Conservation (phyloP, 164 flowering plant genomes). For the Magnolia sinica region DNA sequence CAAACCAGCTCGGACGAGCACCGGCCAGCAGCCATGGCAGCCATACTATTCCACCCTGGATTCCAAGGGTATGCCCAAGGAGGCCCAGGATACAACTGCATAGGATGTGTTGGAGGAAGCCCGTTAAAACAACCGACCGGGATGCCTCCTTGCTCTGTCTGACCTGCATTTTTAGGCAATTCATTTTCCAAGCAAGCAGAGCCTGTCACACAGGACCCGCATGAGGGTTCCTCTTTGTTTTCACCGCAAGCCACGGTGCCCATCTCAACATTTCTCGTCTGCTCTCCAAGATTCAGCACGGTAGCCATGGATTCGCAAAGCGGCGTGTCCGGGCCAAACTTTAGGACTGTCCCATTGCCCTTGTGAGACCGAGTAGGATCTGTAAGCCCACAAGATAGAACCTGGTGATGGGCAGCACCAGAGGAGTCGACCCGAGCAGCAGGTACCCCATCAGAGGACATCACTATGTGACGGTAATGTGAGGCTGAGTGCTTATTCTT, state of each 20-base stretch:
- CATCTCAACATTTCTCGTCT: conserved; percentile 20
- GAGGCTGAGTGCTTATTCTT: conserved; percentile 21
- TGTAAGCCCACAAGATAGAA: conserved; percentile 22
- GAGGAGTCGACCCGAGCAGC: conserved; percentile 18
- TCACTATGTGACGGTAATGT: conserved; percentile 23
- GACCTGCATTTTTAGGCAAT: conserved; percentile 12
- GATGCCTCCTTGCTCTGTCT: conserved; percentile 16
- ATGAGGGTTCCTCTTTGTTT: conserved; percentile 28
- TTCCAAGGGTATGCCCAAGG: conserved; percentile 36
- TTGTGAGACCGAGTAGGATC: conserved; percentile 20
- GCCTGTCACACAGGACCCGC: conserved; percentile 27
- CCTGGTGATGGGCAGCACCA: conserved; percentile 26
- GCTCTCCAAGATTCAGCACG: conserved; percentile 37
- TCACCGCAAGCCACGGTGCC: conserved; percentile 14
- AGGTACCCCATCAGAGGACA: conserved; percentile 33
- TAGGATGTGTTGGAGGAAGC: conserved; percentile 11
- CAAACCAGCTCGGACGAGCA: conserved; percentile 21
- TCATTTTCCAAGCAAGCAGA: conserved; percentile 23
- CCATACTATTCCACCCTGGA: conserved; percentile 21
- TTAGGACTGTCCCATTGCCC: conserved; percentile 33
- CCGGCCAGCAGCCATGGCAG: conserved; percentile 14
- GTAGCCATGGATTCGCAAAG: conserved; percentile 44
- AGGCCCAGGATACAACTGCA: conserved; percentile 33
- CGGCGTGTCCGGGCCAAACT: conserved; percentile 41
- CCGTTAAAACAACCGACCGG: conserved; percentile 11